Percentiles rank a stretch among this genome's conserved stretches.
Conservation (phyloP, 108 stramenopile genomes). For the Conticribra guillardii region DNA sequence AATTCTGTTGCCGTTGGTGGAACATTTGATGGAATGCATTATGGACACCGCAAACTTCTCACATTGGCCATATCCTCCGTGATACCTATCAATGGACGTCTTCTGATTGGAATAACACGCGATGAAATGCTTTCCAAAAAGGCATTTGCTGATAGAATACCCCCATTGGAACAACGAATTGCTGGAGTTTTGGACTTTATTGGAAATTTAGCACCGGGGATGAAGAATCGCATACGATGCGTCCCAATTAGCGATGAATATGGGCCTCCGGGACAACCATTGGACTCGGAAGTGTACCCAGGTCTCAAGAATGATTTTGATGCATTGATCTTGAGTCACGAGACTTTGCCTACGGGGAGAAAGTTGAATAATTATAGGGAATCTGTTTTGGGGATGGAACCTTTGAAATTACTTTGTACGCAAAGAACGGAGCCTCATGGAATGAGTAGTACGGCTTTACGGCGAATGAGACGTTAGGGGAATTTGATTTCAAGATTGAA, state of each 20-base stretch:
- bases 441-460: slow-evolving; percentile 86
- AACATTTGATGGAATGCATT: slow-evolving; percentile 94
- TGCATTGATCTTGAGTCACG: slow-evolving; percentile 83
- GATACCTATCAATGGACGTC: slow-evolving; percentile 65
- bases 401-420: slow-evolving; percentile 81
- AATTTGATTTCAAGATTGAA: too few relatives aligned
- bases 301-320: slow-evolving; percentile 66
- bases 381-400: slow-evolving; percentile 60
- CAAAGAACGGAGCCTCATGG: slow-evolving; percentile 86
- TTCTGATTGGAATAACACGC: slow-evolving; percentile 79
- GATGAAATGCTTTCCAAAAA: slow-evolving; percentile 87
- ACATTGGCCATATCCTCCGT: slow-evolving; percentile 86
- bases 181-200: slow-evolving; percentile 74
- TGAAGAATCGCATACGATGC: slow-evolving; percentile 80
- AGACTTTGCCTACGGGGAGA: slow-evolving; percentile 78
- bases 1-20: slow-evolving; percentile 87
- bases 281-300: slow-evolving; percentile 32
- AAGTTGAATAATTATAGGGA: slow-evolving; percentile 73
- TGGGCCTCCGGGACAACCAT: slow-evolving; percentile 74
- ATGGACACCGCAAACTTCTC: slow-evolving; percentile 90
- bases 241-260: slow-evolving; percentile 77
- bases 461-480: slow-evolving; percentile 53
- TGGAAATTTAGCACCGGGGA: slow-evolving; percentile 81
- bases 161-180: slow-evolving; percentile 60
- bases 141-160: slow-evolving; percentile 70